A percentile compares a stretch with the other conserved stretches of the same genome.
Evolutionary conservation across 2,329 filamentous ascomycete genomes (phyloP).

Genomic region (Penicillium sp.): DNA sequence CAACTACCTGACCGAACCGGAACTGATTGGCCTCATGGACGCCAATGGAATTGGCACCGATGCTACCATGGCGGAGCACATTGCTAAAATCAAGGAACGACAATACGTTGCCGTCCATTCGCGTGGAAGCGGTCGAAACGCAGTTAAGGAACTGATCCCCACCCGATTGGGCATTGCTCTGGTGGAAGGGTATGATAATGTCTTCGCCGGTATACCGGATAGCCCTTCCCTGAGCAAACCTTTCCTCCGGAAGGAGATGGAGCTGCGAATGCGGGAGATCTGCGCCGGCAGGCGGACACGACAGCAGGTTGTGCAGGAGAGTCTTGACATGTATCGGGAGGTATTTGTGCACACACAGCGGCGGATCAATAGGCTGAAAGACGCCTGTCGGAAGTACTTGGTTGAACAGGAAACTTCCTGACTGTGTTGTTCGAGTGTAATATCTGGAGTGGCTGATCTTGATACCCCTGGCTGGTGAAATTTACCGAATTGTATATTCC

Average conservation of each 20-base stretch:
- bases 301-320: conserved; percentile 68
- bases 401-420: too few species aligned
- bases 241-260: conserved; percentile 95
- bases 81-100: conserved; percentile 84
- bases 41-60: conserved; percentile 97
- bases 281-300: conserved; percentile 75
- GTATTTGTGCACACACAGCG: conserved; percentile 76
- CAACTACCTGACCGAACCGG: conserved; percentile 82
- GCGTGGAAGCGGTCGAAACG: conserved; percentile 41
- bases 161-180: conserved; percentile 83
- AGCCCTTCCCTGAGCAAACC: conserved; percentile 75
- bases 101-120: conserved; percentile 68
- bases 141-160: conserved; percentile 78
- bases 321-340: conserved; percentile 72
- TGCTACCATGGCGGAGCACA: conserved; percentile 98
- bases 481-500: too few species aligned
- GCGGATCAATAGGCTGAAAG: conserved; percentile 57
- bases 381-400: conserved; percentile 52
- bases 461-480: too few species aligned
- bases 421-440: too few species aligned
- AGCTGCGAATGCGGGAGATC: conserved; percentile 90
- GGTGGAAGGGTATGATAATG: conserved; percentile 86
- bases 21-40: conserved; percentile 94
- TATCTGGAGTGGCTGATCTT: too few species aligned
- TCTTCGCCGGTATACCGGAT: conserved; percentile 68